Conservation (phyloP, 2,329 filamentous ascomycete species). For the Alternaria sp. region DNA sequence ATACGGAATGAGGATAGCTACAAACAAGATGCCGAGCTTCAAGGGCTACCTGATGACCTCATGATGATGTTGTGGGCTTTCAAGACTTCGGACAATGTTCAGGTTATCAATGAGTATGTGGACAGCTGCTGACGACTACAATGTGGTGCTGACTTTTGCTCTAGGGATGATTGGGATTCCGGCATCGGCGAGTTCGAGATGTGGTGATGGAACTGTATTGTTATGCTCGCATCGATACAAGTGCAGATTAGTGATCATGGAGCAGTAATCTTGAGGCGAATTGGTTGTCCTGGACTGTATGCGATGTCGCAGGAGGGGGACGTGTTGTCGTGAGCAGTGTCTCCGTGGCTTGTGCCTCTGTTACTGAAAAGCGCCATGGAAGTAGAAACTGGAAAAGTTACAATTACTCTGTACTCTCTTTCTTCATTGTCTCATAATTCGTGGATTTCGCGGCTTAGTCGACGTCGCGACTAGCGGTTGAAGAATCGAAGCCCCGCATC, state of each 20-base stretch:
- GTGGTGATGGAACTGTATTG: neutral
- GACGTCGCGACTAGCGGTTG: neutral
- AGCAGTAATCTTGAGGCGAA: neutral
- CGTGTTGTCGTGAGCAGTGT: neutral
- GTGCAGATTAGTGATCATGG: accelerated
- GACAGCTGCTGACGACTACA: neutral
- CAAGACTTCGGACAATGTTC: slow-evolving; percentile 13
- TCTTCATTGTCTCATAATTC: neutral
- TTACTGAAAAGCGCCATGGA: neutral
- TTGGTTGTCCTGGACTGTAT: neutral
- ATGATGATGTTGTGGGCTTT: slow-evolving; percentile 30
- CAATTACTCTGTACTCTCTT: neutral
- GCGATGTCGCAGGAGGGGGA: neutral
- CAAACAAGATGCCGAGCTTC: slow-evolving; percentile 20
- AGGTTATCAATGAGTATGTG: slow-evolving; percentile 4
- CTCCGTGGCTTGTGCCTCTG: too few species aligned
- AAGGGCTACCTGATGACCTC: slow-evolving; percentile 17
- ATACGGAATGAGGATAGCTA: slow-evolving; percentile 28
- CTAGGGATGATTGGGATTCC: neutral
- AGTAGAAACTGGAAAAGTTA: neutral
- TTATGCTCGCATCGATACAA: neutral
- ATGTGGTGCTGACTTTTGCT: neutral
- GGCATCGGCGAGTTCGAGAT: neutral
- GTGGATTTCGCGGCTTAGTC: neutral
- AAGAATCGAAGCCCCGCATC: neutral